Conservation (phyloP, 768 basidiomycete genomes). For the Termitomyces sp. region DNA sequence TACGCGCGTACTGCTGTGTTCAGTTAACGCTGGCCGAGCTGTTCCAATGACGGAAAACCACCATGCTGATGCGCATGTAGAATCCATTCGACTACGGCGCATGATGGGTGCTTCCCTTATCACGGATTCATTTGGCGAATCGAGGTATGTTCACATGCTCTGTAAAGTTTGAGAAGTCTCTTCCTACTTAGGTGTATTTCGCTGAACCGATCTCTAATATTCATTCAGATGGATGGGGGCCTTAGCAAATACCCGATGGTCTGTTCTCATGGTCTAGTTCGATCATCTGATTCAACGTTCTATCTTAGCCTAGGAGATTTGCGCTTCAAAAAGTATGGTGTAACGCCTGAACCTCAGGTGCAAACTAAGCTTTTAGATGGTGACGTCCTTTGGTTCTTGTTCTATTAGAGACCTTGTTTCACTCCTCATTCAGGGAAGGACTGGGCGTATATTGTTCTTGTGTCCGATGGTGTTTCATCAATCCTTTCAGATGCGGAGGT, state of each 20-base stretch:
- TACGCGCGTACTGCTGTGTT: slow-evolving; percentile 81
- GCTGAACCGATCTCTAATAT: neutral
- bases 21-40: slow-evolving; percentile 67
- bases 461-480: slow-evolving; percentile 94
- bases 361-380: slow-evolving; percentile 71
- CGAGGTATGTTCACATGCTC: slow-evolving; percentile 40
- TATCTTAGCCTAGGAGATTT: slow-evolving; percentile 74
- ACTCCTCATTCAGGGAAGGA: slow-evolving; percentile 49
- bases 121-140: slow-evolving; percentile 93
- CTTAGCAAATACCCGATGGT: slow-evolving; percentile 89
- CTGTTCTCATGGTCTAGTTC: slow-evolving; percentile 16
- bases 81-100: slow-evolving; percentile 77
- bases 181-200: neutral
- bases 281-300: neutral
- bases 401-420: neutral
- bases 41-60: slow-evolving; percentile 90
- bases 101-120: slow-evolving; percentile 90
- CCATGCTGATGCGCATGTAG: slow-evolving; percentile 88
- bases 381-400: slow-evolving; percentile 22
- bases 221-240: slow-evolving; percentile 88
- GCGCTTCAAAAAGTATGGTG: slow-evolving; percentile 83
- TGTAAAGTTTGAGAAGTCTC: neutral
- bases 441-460: slow-evolving; percentile 82
- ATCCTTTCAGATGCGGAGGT: slow-evolving; percentile 93
- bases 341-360: slow-evolving; percentile 92